Base-by-base conservation (phyloP, 2,329 filamentous ascomycete genomes). In the Verruconis gallopava region DNA sequence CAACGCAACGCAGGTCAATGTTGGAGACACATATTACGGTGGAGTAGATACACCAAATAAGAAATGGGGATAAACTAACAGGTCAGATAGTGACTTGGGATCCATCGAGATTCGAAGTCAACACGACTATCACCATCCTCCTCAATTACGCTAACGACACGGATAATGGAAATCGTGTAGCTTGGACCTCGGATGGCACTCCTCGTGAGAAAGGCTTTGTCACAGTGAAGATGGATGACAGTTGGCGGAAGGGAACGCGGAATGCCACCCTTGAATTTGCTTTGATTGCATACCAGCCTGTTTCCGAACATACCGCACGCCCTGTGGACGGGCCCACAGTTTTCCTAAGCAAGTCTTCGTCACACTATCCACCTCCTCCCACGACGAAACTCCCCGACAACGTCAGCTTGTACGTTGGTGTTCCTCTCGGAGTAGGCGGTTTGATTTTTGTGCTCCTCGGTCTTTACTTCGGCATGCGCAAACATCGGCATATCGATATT, bases 381-480 rank as follows among this genome's bases (percentile, higher is more conserved):
- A 49, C 47, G 17, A 48, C 49, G 11, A 48, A 49, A 9, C 50
- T 50, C 17, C 50, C 49, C 30, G 57, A 53, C 32, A 61, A 58
- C 34, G 38, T 57, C 3, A 62, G 57, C 5, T 50, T 67, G n/a
- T 50, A 54, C 38, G 57, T 66, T 38, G 65, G 64, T 13, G 48
- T 68, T 4, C 65, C 65, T 1, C 51, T 66, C 17, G 54, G 53
- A 12, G 48, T 67, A 5, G 55, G 52, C 15, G 54, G 60, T 38
- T 48, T 65, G 14, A 38, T 60, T 13, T 22, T 60, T 13, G 55
- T 66, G 22, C 48, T 61, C 12, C 44, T 54, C n/a, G 60, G 57
- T 2, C 46, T 65, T 14, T 63, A 50, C 30, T 57, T 63, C 43
- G 58, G 63, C 11, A 66, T 66, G 61, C 51, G 59, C 11, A 56